These are phyloP conservation scores for Xanthoceras sorbifolium DNA, from an alignment of 345 rosid species.

Conservation along the genomic window DNA sequence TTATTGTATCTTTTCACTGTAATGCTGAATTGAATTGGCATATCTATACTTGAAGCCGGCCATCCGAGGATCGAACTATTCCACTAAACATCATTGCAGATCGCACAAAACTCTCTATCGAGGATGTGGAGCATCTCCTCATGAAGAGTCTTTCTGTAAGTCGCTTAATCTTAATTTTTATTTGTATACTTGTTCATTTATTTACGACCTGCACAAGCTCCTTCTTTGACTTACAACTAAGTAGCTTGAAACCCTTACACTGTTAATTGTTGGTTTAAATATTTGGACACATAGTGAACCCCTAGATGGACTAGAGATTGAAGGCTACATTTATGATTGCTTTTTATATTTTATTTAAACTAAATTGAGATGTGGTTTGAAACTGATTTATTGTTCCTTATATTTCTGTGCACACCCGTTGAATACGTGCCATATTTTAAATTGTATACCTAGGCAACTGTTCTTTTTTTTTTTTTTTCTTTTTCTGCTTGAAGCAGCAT, in stretches of 20 bases:
- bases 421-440: neutral
- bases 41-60: conserved; percentile 63
- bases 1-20: neutral
- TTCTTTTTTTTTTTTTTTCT: neutral
- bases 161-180: conserved; percentile 14
- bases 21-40: conserved; percentile 15
- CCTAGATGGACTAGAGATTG: neutral
- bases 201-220: neutral
- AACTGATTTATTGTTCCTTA: too few species aligned
- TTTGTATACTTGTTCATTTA: neutral
- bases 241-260: neutral
- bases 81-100: conserved; percentile 83
- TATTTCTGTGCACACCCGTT: too few species aligned
- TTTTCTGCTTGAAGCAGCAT: neutral
- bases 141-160: conserved; percentile 98
- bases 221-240: neutral
- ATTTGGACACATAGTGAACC: neutral
- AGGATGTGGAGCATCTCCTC: conserved; percentile 95
- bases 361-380: too few species aligned
- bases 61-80: conserved; percentile 96
- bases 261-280: neutral
- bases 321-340: neutral
- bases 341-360: too few species aligned
- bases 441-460: neutral
- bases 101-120: conserved; percentile 82